These are phyloP conservation scores for Lolium rigidum DNA, from an alignment of 176 grass and related monocot species.

Conservation along the genomic window DNA sequence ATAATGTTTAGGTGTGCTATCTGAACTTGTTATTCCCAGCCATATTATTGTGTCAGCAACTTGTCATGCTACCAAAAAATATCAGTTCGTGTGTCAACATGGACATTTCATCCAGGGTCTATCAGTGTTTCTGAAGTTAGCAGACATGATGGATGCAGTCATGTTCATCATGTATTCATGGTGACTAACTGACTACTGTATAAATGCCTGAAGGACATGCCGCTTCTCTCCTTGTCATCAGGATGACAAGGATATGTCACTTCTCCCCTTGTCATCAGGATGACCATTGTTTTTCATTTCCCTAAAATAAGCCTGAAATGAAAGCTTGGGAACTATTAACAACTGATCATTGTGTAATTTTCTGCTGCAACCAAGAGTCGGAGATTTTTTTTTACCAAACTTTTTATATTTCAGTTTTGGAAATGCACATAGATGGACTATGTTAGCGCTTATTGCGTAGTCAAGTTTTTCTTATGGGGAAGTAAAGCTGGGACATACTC, in stretches of 20 bases:
- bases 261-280: not conserved
- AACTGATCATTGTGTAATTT: not conserved
- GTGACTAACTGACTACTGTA: not conserved
- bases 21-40: not conserved
- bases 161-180: not conserved
- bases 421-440: not conserved
- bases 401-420: not conserved
- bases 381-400: not conserved
- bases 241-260: not conserved
- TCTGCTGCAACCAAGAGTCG: not conserved
- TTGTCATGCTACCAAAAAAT: not conserved
- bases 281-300: not conserved
- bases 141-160: constrained; percentile 2
- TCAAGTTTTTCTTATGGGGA: no score
- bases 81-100: not conserved
- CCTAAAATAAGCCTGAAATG: not conserved
- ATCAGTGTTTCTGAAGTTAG: constrained; percentile 9
- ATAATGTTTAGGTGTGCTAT: not conserved
- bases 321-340: no score
- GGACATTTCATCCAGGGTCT: not conserved
- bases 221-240: not conserved
- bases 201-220: not conserved
- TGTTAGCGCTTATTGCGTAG: no score
- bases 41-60: not conserved
- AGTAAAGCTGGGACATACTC: not conserved